phyloP scores from a whole-genome alignment of 352 stramenopile genomes.

The Globisporangium irregulare region DNA sequence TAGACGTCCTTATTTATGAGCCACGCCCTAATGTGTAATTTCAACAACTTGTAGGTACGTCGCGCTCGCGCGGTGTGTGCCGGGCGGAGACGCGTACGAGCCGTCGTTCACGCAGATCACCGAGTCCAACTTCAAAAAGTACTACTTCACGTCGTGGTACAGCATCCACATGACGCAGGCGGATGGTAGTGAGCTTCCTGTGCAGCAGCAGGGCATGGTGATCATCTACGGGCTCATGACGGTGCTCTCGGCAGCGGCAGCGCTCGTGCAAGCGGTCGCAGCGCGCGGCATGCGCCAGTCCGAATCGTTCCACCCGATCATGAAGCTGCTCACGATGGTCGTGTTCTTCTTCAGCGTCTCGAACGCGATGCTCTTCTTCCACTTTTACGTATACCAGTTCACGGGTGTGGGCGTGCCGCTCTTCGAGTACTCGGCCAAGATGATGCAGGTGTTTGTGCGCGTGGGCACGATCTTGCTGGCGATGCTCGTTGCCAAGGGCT shows the following conservation, averaged over 20 bases:
- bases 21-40: neutral
- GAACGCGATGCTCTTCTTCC: slow-evolving; percentile 53
- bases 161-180: slow-evolving; percentile 73
- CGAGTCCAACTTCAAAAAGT: slow-evolving; percentile 64
- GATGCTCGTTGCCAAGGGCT: slow-evolving; percentile 76
- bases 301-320: slow-evolving; percentile 79
- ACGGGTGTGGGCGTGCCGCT: slow-evolving; percentile 70
- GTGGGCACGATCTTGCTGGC: slow-evolving; percentile 68
- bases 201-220: slow-evolving; percentile 60
- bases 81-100: slow-evolving; percentile 54
- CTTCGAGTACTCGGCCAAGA: slow-evolving; percentile 67
- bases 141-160: slow-evolving; percentile 81
- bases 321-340: slow-evolving; percentile 64
- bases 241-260: slow-evolving; percentile 31
- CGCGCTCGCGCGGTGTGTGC: slow-evolving; percentile 64
- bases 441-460: slow-evolving; percentile 64
- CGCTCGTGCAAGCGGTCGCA: slow-evolving; percentile 40
- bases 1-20: neutral
- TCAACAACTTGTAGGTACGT: slow-evolving; percentile 33
- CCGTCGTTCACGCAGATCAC: slow-evolving; percentile 70
- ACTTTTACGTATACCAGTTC: slow-evolving; percentile 59
- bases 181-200: slow-evolving; percentile 59
- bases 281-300: slow-evolving; percentile 42
- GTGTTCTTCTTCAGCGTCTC: slow-evolving; percentile 61
- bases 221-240: slow-evolving; percentile 53